Conservation (phyloP, 768 basidiomycete species). For the Russula sp. region DNA sequence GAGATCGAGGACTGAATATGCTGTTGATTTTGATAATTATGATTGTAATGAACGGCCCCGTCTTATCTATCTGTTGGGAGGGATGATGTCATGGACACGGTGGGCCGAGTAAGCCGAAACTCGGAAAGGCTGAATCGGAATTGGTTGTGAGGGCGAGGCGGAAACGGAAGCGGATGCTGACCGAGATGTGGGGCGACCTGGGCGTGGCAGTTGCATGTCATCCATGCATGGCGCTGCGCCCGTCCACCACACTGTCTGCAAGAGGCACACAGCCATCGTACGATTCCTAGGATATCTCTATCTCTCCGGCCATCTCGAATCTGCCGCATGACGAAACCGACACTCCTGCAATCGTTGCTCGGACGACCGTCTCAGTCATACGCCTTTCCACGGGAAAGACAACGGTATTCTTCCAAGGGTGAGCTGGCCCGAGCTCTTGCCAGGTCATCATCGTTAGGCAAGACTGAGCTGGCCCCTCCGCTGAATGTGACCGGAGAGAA, state of each 20-base stretch:
- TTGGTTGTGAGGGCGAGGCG: background rate
- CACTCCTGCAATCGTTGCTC: slow-evolving; percentile 26
- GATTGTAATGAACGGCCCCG: background rate
- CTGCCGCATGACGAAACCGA: slow-evolving; percentile 26
- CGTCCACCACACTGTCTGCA: too few relatives aligned
- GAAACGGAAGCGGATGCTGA: background rate
- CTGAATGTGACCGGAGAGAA: background rate
- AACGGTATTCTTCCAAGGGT: slow-evolving; percentile 22
- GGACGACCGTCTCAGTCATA: slow-evolving; percentile 26
- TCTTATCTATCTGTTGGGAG: background rate
- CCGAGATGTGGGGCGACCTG: background rate
- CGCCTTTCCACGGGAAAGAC: slow-evolving; percentile 16
- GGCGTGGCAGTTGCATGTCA: background rate
- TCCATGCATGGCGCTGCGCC: too few relatives aligned
- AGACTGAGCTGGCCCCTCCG: background rate
- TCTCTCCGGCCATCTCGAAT: too few relatives aligned
- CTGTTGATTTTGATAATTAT: background rate
- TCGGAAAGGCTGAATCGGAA: background rate
- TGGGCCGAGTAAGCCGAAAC: background rate
- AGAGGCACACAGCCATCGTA: too few relatives aligned
- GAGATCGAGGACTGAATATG: slow-evolving; percentile 27
- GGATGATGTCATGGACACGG: background rate
- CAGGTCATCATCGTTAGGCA: background rate
- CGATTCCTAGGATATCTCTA: too few relatives aligned
- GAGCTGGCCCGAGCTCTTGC: slow-evolving; percentile 6